A percentile compares a stretch with the other conserved stretches of the same genome.
Evolutionary conservation across 2,329 filamentous ascomycete species (phyloP).

Genomic region (Didymella arachidicola): DNA sequence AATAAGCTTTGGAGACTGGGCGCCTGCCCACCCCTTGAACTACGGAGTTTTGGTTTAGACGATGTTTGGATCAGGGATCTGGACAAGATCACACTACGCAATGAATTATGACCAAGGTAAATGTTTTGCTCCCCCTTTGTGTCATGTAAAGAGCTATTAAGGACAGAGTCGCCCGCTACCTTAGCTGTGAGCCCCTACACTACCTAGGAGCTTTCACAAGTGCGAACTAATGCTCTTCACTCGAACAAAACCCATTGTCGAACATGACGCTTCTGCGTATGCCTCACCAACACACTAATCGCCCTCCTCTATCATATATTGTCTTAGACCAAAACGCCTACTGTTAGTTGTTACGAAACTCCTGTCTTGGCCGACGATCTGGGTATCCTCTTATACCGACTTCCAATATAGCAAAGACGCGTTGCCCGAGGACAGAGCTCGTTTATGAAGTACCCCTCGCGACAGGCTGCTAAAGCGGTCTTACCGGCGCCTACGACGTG

Average conservation of each 20-base stretch:
- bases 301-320: neutral
- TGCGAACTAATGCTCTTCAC: neutral
- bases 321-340: neutral
- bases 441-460: neutral
- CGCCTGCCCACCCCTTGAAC: no score
- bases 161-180: no score
- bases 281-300: neutral
- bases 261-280: neutral
- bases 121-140: neutral
- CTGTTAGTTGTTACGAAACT: neutral
- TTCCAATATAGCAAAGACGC: neutral
- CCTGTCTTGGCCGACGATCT: neutral
- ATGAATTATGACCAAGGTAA: slow-evolving; percentile 5
- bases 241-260: neutral
- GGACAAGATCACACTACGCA: neutral
- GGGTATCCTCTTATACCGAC: neutral
- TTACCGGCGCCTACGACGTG: neutral
- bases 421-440: neutral
- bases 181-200: neutral
- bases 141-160: neutral
- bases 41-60: neutral
- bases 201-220: neutral
- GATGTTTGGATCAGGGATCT: neutral
- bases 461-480: neutral
- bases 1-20: neutral